Conservation (phyloP, 306 rosid species). For the Notholithocarpus densiflorus region DNA sequence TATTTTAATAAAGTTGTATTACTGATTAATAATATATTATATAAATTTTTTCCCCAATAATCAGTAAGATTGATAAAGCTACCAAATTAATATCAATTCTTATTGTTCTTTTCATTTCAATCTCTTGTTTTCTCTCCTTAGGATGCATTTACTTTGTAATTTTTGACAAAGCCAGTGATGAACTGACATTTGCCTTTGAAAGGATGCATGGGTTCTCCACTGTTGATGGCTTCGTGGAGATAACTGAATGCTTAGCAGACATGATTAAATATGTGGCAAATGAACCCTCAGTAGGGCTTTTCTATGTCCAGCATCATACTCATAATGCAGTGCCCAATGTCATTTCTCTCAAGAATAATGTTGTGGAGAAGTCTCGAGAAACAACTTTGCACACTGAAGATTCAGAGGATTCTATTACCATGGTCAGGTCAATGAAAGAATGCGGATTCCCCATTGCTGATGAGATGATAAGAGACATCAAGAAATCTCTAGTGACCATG, state of each 20-base stretch:
- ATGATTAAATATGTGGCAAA: slow-evolving; percentile 79
- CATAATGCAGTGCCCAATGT: slow-evolving; percentile 75
- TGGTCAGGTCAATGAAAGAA: slow-evolving; percentile 73
- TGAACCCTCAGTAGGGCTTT: slow-evolving; percentile 91
- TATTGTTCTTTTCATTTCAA: neutral
- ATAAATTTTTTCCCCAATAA: too few relatives aligned
- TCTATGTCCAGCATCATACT: slow-evolving; percentile 82
- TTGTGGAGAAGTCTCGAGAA: slow-evolving; percentile 58
- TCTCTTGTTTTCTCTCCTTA: neutral
- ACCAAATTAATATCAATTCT: neutral
- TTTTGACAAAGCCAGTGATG: slow-evolving; percentile 46
- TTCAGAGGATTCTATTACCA: slow-evolving; percentile 70
- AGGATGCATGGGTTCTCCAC: slow-evolving; percentile 87
- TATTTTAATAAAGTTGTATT: too few relatives aligned
- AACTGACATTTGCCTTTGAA: slow-evolving; percentile 38
- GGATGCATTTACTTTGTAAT: slow-evolving; percentile 24
- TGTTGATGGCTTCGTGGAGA: slow-evolving; percentile 84
- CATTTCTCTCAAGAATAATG: slow-evolving; percentile 39
- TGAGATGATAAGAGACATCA: slow-evolving; percentile 80
- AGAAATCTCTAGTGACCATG: slow-evolving; percentile 57
- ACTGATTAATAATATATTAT: too few relatives aligned
- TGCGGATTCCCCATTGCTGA: slow-evolving; percentile 68
- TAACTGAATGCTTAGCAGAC: slow-evolving; percentile 73
- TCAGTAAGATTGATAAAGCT: neutral
- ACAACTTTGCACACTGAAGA: slow-evolving; percentile 72